Evolutionary conservation across 2,329 filamentous ascomycete genomes (phyloP), one percentile per base, ranked within the genome.

Genomic region (Daldinia eschscholtzii): DNA sequence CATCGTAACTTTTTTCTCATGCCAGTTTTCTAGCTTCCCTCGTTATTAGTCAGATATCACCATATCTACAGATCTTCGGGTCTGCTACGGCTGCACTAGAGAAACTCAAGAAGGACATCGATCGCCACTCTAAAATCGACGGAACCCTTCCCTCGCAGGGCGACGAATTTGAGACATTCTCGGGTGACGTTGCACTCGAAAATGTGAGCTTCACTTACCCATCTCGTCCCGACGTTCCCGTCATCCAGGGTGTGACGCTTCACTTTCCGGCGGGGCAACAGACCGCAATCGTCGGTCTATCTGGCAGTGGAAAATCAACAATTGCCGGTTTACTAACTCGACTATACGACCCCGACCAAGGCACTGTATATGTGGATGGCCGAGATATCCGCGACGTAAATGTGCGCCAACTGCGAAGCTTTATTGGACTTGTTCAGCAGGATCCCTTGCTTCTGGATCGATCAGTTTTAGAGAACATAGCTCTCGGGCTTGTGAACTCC

Each of bases 31-130:
- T 64, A 81, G 80, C 87, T 30, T 86, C 86, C 0, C 83, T 89
- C 44, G 83, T 90, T 2, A 81, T 89, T 18, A 87, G 87, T 39
- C 85, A 87, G 68, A 86, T 89, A 70, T 87, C 86, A 0, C 87
- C 87, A 0, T 89, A 88, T 71, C 78, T 89, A n/a, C 86, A 88
- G 56, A 85, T 87, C 2, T 89, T 89, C 64, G 84, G 83, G 1
- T 81, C 85, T 41, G 87, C 87, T 1, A 83, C 86, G 0, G 83
- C 85, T 6, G 77, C 88, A 0, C 88, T 85, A 64, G 79, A 84
- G 42, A 88, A 88, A 67, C 76, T 91, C 18, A 81, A 82, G n/a
- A 80, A 80, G 18, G 87, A 87, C 39, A 87, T 90, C 26, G 81
- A 87, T 33, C 83, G 84, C 3, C 65, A 76, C 37, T 81, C 84